phyloP scores from a whole-genome alignment of 1,139 yeast genomes.

The Diutina sp. region DNA sequence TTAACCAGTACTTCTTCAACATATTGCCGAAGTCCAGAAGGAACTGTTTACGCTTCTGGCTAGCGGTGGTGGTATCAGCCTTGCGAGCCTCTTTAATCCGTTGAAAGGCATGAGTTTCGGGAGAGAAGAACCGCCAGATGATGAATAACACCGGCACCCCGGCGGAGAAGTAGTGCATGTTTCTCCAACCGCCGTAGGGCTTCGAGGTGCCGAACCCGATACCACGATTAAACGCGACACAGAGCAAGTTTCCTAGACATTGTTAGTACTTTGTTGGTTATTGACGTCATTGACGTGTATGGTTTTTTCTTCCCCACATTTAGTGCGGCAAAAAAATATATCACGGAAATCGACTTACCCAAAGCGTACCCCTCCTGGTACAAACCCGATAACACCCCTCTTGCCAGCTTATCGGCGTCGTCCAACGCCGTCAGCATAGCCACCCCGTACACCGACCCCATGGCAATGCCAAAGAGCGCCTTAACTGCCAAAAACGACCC shows the following conservation, averaged over 20 bases:
- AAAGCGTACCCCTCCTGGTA: slow-evolving; percentile 67
- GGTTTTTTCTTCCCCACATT: no score
- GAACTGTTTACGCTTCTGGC: background rate
- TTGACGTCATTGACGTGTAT: no score
- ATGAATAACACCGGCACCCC: slow-evolving; percentile 52
- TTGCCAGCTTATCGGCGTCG: slow-evolving; percentile 50
- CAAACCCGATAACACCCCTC: slow-evolving; percentile 53
- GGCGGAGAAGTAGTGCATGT: slow-evolving; percentile 71
- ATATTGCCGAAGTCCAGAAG: slow-evolving; percentile 7
- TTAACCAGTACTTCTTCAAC: slow-evolving; percentile 28
- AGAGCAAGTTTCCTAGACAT: background rate
- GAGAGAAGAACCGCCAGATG: slow-evolving; percentile 31
- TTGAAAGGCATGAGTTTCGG: slow-evolving; percentile 47
- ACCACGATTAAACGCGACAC: slow-evolving; percentile 1
- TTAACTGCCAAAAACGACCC: slow-evolving; percentile 58
- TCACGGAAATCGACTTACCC: slow-evolving; percentile 18
- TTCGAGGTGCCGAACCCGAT: background rate
- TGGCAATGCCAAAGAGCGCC: slow-evolving; percentile 52
- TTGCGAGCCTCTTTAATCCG: slow-evolving; percentile 4
- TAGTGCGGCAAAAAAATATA: no score
- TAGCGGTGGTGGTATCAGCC: slow-evolving; percentile 6
- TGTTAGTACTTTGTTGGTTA: no score
- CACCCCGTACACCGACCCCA: slow-evolving; percentile 64
- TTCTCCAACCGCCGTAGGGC: slow-evolving; percentile 42
- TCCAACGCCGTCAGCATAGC: slow-evolving; percentile 60